Evolutionary conservation across 2,329 filamentous ascomycete species (phyloP), one percentile per base, ranked within the genome.

Genomic region (Penicillium brasilianum): DNA sequence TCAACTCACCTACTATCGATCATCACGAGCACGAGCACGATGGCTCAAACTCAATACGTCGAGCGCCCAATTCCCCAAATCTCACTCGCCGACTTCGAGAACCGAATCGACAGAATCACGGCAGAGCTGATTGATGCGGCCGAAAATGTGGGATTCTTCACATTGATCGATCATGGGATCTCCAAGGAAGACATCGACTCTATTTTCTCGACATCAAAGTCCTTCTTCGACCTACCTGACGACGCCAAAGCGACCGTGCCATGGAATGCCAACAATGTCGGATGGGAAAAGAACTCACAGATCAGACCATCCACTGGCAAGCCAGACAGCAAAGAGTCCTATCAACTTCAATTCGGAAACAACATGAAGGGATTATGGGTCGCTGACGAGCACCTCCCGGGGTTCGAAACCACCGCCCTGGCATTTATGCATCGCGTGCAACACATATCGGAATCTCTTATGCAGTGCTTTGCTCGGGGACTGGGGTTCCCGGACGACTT

Each of bases 131-230:
- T 84, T 58, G 65, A 79, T 11, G 85, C 85, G 0, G 84, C 86
- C 1, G 84, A 87, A 65, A 83, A 83, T 8, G 81, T 83, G 55
- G 85, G 86, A n/a, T 87, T 88, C 78, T 88, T 88, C 74, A 82
- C 81, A 36, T 66, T 88, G 1, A 72, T 81, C 16, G 78, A 87
- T 68, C 86, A 87, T 63, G 83, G 81, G n/a, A 83, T 88, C 63
- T 73, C 80, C 1, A 65, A 71, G 22, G 63, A 74, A 2, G 80
- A 83, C 28, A 81, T 88, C 22, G 80, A 85, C n/a, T 68, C 69
- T 28, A 84, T 85, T 63, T 87, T 87, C 67, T 69, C 70, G 0
- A 75, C 78, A 13, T 83, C 85, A 0, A 79, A 82, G 61, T 71
- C 74, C 25, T 87, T 88, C 77, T 88, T 88, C 74, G 66, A 75